phyloP scores from a whole-genome alignment of 2,329 filamentous ascomycete species.

The Penicillium hordei region DNA sequence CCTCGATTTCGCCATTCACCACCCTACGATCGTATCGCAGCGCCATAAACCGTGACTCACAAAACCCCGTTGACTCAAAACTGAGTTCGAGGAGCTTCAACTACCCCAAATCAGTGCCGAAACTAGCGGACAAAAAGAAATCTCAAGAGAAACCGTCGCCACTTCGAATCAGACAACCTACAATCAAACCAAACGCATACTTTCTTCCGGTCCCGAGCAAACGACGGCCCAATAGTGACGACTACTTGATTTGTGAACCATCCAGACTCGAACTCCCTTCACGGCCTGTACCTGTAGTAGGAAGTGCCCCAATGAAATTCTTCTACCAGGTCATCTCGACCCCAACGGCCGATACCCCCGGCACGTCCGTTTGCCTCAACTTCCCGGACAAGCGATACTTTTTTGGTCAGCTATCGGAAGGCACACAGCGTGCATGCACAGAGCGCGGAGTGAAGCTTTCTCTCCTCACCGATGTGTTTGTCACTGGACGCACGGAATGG shows the following conservation, averaged over 20 bases:
- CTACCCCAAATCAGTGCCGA: neutral
- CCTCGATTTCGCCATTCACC: slow-evolving; percentile 9
- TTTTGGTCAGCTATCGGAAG: slow-evolving; percentile 80
- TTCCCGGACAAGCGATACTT: slow-evolving; percentile 81
- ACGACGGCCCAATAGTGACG: neutral
- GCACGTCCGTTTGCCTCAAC: slow-evolving; percentile 73
- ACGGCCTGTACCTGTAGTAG: neutral
- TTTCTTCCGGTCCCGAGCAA: slow-evolving; percentile 6
- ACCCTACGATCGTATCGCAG: slow-evolving; percentile 13
- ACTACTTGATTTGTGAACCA: slow-evolving; percentile 29
- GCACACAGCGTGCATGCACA: slow-evolving; percentile 73
- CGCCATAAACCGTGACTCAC: neutral
- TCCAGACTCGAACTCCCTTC: slow-evolving; percentile 15
- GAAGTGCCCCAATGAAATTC: slow-evolving; percentile 62
- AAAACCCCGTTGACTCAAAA: neutral
- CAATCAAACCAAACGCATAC: slow-evolving; percentile 3
- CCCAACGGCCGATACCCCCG: slow-evolving; percentile 84
- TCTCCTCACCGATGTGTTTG: slow-evolving; percentile 73
- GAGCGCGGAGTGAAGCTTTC: slow-evolving; percentile 66
- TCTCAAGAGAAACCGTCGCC: neutral
- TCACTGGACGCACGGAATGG: slow-evolving; percentile 78
- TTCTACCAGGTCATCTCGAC: slow-evolving; percentile 73
- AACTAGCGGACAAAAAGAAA: neutral
- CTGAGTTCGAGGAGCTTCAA: neutral
- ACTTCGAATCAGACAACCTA: slow-evolving; percentile 10